Base-by-base conservation (phyloP, 306 rosid species). In the Fragaria vesca region DNA sequence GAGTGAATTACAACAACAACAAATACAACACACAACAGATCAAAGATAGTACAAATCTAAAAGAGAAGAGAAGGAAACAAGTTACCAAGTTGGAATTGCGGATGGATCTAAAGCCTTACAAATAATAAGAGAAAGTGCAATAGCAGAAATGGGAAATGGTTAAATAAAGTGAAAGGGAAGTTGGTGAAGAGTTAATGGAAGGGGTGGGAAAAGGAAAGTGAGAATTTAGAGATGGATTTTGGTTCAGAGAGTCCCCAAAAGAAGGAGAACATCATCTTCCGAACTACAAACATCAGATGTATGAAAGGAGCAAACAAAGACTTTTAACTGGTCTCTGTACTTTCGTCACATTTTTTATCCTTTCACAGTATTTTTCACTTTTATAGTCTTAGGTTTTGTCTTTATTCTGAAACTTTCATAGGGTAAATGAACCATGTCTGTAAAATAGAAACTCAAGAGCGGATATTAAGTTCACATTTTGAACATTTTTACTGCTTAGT, bases 21-120 rank as follows among this genome's bases (percentile, higher is more conserved):
- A 18, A 47, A 21, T 21, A 43, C 26, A n/a, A 32, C 24, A 66
- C 45, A 51, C 72, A 77, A 46, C 66, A 79, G 79, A 80, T 78
- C 54, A 78, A 28, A 60, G 54, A 61, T 55, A 18, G 26, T 4
- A 50, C 50, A 81, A 21, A 18, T 18, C 36, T 28, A 61, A 40
- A 46, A 17, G 28, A 43, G 12, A 46, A 17, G 28, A 43, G 12
- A 32, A 21, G 36, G 10, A 17, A 45, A 18, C 12, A 43, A 82
- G 76, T 70, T 47, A 75, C 78, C 83, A 75, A 58, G 61, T 46
- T 72, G 71, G 73, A 48, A 61, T 42, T 85, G 72, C 76, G 38
- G 17, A 21, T 47, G 58, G 87, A 85, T 85, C 87, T 79, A 57
- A 55, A 71, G 79, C 81, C 66, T 47, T 68, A 58, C 36, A 69